Conservation (phyloP, 768 basidiomycete species). For the Tylopilus felleus region DNA sequence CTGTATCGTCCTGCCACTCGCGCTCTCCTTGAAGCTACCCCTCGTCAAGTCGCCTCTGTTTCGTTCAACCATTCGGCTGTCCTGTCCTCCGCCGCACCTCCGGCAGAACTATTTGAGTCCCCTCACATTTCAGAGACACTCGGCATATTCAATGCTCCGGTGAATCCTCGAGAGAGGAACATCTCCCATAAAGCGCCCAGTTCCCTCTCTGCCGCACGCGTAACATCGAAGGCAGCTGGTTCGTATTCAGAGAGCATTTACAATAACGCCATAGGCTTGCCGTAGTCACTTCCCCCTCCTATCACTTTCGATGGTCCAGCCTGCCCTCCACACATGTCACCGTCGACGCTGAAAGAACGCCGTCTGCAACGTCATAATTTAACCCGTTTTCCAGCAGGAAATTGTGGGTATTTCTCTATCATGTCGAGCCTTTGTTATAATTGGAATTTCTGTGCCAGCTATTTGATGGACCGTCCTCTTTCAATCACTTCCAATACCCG, state of each 20-base stretch:
- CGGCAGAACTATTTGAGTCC: not conserved
- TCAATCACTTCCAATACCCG: conserved; percentile 17
- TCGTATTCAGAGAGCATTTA: conserved; percentile 1
- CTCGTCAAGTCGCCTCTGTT: conserved; percentile 10
- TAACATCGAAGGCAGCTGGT: conserved; percentile 9
- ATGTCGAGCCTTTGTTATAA: conserved; percentile 16
- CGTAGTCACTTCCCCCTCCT: conserved; percentile 41
- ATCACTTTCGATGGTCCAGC: conserved; percentile 51
- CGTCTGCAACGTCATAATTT: conserved; percentile 11
- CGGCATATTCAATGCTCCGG: conserved; percentile 53
- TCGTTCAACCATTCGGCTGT: conserved; percentile 16
- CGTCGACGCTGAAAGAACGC: conserved; percentile 7
- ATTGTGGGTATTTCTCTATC: conserved; percentile 7
- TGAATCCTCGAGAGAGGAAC: conserved; percentile 36
- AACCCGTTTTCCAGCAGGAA: not conserved
- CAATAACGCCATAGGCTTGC: conserved; percentile 11
- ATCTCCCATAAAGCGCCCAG: conserved; percentile 17
- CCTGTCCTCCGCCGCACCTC: conserved; percentile 5
- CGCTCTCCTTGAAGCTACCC: conserved; percentile 4
- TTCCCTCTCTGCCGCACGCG: not conserved
- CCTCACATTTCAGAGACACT: conserved; percentile 36
- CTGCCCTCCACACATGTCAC: conserved; percentile 27
- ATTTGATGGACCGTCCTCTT: conserved; percentile 48
- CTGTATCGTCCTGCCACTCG: conserved; percentile 7
- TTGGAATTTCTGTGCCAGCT: conserved; percentile 35